Evolutionary conservation across 768 basidiomycete species (phyloP).

Genomic region (Hygrocybe punicea): DNA sequence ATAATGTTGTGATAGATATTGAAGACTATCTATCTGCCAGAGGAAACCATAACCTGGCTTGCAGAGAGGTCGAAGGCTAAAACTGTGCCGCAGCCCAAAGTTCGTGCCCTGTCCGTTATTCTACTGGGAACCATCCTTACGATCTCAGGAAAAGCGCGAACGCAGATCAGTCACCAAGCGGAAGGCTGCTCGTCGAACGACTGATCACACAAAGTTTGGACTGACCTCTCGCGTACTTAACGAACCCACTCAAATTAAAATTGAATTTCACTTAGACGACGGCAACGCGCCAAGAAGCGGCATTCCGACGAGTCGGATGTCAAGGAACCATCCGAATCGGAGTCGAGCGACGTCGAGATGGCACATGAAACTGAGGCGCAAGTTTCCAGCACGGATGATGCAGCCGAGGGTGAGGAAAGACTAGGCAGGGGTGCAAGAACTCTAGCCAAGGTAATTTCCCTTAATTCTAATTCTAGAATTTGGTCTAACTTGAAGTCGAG

Average conservation of each 20-base stretch:
- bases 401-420: conserved; percentile 32
- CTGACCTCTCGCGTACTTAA: conserved; percentile 1
- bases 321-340: conserved; percentile 22
- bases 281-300: conserved; percentile 33
- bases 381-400: conserved; percentile 25
- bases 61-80: conserved; percentile 42
- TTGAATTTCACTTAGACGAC: conserved; percentile 32
- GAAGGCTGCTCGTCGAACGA: conserved; percentile 47
- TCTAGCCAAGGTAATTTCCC: conserved; percentile 37
- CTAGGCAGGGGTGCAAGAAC: conserved; percentile 39
- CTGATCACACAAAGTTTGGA: conserved; percentile 50
- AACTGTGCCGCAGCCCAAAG: conserved; percentile 26
- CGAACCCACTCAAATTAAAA: neutral
- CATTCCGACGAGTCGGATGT: conserved; percentile 40
- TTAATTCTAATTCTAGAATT: neutral
- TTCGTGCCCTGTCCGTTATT: conserved; percentile 14
- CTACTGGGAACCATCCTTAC: conserved; percentile 5
- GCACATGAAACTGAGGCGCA: conserved; percentile 27
- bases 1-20: conserved; percentile 47
- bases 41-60: conserved; percentile 56
- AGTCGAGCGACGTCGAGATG: conserved; percentile 42
- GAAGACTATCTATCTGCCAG: conserved; percentile 65
- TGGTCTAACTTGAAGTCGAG: neutral
- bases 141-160: conserved; percentile 44
- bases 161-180: conserved; percentile 54